These are phyloP conservation scores for Metrosideros polymorpha DNA, from an alignment of 441 rosid species.

Conservation along the genomic window DNA sequence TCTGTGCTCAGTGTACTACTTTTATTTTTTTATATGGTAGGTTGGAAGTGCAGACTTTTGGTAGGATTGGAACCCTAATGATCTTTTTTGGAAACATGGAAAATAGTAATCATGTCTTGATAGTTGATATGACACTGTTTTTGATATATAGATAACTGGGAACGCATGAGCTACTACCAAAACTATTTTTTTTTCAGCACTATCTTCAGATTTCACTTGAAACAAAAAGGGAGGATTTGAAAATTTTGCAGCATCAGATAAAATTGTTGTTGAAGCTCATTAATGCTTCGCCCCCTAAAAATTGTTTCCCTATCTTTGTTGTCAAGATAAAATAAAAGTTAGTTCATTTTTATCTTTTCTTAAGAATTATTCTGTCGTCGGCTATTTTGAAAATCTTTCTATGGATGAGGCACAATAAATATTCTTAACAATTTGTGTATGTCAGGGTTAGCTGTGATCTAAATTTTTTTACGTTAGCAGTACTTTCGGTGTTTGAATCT, in stretches of 20 bases:
- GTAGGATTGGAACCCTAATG: neutral
- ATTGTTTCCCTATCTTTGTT: neutral
- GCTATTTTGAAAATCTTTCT: neutral
- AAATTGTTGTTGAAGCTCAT: neutral
- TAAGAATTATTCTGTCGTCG: neutral
- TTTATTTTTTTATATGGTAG: neutral
- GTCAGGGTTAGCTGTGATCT: neutral
- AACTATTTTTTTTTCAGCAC: neutral
- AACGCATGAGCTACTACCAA: neutral
- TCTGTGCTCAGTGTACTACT: neutral
- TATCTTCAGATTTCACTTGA: neutral
- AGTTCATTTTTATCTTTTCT: neutral
- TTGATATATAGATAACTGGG: neutral
- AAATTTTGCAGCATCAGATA: neutral
- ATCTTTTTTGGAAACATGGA: neutral
- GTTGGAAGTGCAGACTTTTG: neutral
- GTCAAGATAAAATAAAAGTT: neutral
- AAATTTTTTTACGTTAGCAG: neutral
- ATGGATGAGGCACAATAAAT: neutral
- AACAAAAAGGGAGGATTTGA: neutral
- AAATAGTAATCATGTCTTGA: neutral
- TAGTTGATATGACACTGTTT: neutral
- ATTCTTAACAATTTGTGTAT: neutral
- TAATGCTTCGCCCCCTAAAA: neutral
- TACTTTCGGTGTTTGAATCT: neutral